These are phyloP conservation scores for Arxiozyma bovina DNA, from an alignment of 1,139 yeast genomes.

Conservation along the genomic window DNA sequence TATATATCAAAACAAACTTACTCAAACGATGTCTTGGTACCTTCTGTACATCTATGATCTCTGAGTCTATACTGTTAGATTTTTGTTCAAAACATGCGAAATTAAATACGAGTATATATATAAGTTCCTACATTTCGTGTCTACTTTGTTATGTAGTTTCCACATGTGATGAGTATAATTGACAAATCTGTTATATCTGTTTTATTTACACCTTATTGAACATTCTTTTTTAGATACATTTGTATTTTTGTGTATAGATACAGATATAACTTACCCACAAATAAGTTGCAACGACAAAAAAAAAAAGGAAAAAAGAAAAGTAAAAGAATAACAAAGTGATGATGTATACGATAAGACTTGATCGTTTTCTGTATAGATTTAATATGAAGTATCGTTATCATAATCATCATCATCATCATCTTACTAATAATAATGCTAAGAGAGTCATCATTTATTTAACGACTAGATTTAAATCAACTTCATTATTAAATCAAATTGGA, in stretches of 20 bases:
- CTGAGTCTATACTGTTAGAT: too few relatives aligned
- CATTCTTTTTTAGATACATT: too few relatives aligned
- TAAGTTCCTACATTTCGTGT: background rate
- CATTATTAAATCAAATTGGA: constrained; percentile 16
- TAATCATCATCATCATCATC: too few relatives aligned
- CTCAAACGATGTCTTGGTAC: too few relatives aligned
- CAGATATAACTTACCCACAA: background rate
- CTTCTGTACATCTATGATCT: background rate
- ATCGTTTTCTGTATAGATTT: background rate
- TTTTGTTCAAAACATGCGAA: too few relatives aligned
- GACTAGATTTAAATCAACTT: background rate
- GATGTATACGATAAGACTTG: background rate
- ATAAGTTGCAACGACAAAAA: background rate
- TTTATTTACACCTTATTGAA: too few relatives aligned
- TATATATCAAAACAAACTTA: too few relatives aligned
- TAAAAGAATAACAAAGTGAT: too few relatives aligned
- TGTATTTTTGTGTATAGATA: too few relatives aligned
- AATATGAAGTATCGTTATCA: background rate
- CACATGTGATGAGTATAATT: background rate
- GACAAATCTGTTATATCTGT: background rate
- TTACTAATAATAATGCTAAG: background rate
- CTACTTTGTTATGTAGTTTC: background rate
- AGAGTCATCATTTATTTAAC: background rate
- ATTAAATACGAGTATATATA: background rate
- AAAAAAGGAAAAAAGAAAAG: too few relatives aligned